A percentile compares a stretch with the other conserved stretches of the same genome.
Conservation (phyloP, 192 early-diverging fungal species). For the Gaertneriomyces semiglobifer region DNA sequence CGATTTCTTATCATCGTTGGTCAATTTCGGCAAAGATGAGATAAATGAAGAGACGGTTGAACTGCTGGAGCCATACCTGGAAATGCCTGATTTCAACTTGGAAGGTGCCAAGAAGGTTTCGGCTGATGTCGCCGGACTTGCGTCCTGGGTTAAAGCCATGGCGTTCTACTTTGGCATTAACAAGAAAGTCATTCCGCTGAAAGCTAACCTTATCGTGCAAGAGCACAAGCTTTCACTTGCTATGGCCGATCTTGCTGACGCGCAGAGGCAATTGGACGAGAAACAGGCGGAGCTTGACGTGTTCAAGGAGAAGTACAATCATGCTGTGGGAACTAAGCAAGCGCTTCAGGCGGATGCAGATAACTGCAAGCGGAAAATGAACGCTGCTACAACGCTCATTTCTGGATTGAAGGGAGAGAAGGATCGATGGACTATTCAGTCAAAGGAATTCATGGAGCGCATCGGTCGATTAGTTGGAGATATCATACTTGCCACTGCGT, state of each 20-base stretch:
- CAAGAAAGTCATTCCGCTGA: slow-evolving; percentile 65
- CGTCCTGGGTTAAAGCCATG: slow-evolving; percentile 62
- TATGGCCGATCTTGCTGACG: slow-evolving; percentile 57
- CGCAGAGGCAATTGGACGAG: slow-evolving; percentile 56
- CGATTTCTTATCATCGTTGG: slow-evolving; percentile 56
- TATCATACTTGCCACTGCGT: slow-evolving; percentile 57
- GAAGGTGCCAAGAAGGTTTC: slow-evolving; percentile 70
- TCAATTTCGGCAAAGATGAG: slow-evolving; percentile 62
- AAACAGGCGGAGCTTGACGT: slow-evolving; percentile 65
- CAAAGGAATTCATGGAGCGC: slow-evolving; percentile 61
- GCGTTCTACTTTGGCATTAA: slow-evolving; percentile 59
- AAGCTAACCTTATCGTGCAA: slow-evolving; percentile 64
- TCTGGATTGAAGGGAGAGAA: slow-evolving; percentile 62
- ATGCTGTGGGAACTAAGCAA: slow-evolving; percentile 57
- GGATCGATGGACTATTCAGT: slow-evolving; percentile 64
- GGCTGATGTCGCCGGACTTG: slow-evolving; percentile 62
- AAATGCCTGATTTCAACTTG: slow-evolving; percentile 66
- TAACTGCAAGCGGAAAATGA: slow-evolving; percentile 63
- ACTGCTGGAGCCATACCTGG: slow-evolving; percentile 54
- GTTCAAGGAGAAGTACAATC: slow-evolving; percentile 60
- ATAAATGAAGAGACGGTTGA: slow-evolving; percentile 66
- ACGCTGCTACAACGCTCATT: slow-evolving; percentile 59
- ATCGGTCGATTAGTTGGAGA: slow-evolving; percentile 62
- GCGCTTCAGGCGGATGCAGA: slow-evolving; percentile 62
- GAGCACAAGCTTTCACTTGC: slow-evolving; percentile 56